phyloP scores from a whole-genome alignment of 805 yeast species.

The Jamesozyma lodderae region DNA sequence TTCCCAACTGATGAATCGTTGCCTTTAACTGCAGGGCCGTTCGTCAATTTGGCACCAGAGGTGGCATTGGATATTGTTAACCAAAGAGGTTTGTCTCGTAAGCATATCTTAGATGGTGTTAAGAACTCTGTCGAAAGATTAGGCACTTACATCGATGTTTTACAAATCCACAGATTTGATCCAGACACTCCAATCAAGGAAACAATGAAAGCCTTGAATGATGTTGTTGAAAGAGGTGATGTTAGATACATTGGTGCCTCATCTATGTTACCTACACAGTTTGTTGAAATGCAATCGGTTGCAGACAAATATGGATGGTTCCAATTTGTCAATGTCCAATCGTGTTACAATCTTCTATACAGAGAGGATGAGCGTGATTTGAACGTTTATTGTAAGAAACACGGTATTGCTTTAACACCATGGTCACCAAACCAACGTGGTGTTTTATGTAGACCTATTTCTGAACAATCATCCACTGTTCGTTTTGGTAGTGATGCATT shows the following conservation, averaged over 20 bases:
- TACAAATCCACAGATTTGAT: constrained; percentile 50
- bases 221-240: constrained; percentile 40
- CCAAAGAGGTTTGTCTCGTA: constrained; percentile 35
- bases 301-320: constrained; percentile 35
- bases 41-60: background rate
- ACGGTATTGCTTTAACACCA: constrained; percentile 50
- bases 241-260: constrained; percentile 54
- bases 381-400: constrained; percentile 43
- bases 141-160: constrained; percentile 42
- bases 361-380: constrained; percentile 62
- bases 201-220: constrained; percentile 44
- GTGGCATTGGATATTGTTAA: constrained; percentile 16
- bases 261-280: constrained; percentile 45
- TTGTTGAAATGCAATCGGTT: constrained; percentile 40
- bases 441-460: constrained; percentile 40
- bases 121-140: constrained; percentile 35
- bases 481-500: constrained; percentile 8
- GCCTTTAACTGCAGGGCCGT: background rate
- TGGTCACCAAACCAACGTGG: constrained; percentile 57
- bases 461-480: constrained; percentile 4
- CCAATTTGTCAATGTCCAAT: constrained; percentile 48
- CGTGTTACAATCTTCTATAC: constrained; percentile 44
- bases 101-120: constrained; percentile 40
- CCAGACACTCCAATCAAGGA: constrained; percentile 38
- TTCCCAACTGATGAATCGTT: constrained; percentile 25